Evolutionary conservation across 2,329 filamentous ascomycete species (phyloP).

Genomic region (Penicillium capsulatum): DNA sequence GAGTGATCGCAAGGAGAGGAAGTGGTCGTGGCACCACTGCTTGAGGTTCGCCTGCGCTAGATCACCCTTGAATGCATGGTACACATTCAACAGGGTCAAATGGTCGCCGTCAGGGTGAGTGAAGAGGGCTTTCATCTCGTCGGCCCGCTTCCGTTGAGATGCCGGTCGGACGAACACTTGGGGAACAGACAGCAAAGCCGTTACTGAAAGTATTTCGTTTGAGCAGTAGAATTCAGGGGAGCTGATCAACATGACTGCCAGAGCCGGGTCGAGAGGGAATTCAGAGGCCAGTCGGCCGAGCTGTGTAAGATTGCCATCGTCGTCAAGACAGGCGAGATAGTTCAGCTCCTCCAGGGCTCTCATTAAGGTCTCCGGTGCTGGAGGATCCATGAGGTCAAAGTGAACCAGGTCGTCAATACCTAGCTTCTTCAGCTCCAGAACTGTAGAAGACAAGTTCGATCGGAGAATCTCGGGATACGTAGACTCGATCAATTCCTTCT

Average conservation of each 20-base stretch:
- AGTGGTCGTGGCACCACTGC: conserved; percentile 96
- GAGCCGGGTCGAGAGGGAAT: conserved; percentile 87
- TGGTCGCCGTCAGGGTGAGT: conserved; percentile 92
- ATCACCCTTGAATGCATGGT: conserved; percentile 88
- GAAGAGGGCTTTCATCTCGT: conserved; percentile 96
- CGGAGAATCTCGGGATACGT: conserved; percentile 94
- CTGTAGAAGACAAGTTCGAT: conserved; percentile 91
- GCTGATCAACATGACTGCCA: conserved; percentile 96
- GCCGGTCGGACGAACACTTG: conserved; percentile 89
- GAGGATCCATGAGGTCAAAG: conserved; percentile 98
- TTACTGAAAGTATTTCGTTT: conserved; percentile 95
- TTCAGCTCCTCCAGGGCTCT: conserved; percentile 95
- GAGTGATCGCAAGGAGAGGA: conserved; percentile 81
- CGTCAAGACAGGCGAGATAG: conserved; percentile 92
- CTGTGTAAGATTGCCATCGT: conserved; percentile 86
- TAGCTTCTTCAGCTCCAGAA: conserved; percentile 94
- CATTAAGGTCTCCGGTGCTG: conserved; percentile 97
- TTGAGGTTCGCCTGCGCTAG: conserved; percentile 68
- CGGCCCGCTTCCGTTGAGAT: conserved; percentile 78
- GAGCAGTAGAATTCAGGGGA: conserved; percentile 98
- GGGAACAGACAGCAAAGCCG: conserved; percentile 86
- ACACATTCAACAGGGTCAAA: conserved; percentile 92
- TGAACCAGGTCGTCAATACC: conserved; percentile 94
- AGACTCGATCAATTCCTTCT: conserved; percentile 95
- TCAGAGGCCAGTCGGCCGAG: conserved; percentile 86